Evolutionary conservation across 345 rosid species (phyloP).

Genomic region (Salix purpurea): DNA sequence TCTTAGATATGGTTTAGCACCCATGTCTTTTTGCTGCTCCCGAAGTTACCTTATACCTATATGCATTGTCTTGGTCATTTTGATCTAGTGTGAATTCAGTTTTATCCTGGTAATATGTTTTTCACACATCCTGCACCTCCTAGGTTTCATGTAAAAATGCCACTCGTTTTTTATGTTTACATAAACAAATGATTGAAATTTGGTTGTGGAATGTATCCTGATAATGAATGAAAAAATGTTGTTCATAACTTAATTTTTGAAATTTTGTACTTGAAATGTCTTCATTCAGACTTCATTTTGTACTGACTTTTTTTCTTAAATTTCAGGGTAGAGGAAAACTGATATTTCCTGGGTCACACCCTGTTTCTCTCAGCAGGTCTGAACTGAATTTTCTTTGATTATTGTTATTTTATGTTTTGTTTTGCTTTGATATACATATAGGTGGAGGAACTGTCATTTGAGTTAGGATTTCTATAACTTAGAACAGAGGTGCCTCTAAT

Average conservation of each 20-base stretch:
- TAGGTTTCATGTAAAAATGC: neutral
- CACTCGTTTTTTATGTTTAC: neutral
- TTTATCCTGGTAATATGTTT: neutral
- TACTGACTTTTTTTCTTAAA: constrained; percentile 1
- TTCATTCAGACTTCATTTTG: constrained; percentile 10
- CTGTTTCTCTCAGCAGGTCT: constrained; percentile 80
- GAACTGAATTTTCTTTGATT: constrained; percentile 7
- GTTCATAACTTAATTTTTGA: neutral
- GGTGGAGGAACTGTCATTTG: neutral
- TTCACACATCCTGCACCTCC: neutral
- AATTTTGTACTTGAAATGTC: constrained; percentile 5
- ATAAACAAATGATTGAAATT: neutral
- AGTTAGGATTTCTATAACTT: neutral
- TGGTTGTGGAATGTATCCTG: neutral
- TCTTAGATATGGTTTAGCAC: neutral
- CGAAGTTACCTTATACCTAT: neutral
- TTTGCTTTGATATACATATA: neutral
- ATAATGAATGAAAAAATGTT: neutral
- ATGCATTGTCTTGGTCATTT: neutral
- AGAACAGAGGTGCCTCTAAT: neutral
- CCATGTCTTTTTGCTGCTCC: neutral
- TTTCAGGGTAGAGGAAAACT: constrained; percentile 60
- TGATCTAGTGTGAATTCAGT: neutral
- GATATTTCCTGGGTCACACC: constrained; percentile 83
- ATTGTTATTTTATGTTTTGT: neutral